phyloP scores from a whole-genome alignment of 2,329 filamentous ascomycete species.

The Anisogramma anomala region DNA sequence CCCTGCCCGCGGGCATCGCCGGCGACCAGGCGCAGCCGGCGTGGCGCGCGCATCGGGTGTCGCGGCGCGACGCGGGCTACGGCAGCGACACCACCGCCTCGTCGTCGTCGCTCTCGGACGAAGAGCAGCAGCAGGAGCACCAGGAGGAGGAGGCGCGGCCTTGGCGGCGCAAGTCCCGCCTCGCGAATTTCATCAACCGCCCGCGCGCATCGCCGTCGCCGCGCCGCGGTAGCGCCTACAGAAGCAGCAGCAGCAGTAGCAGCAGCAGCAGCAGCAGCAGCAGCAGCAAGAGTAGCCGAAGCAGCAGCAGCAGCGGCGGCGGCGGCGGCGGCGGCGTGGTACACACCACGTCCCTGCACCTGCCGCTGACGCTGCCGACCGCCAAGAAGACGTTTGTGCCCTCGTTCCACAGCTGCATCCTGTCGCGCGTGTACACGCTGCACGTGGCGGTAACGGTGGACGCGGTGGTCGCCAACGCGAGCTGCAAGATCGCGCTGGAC shows the following conservation, averaged over 20 bases:
- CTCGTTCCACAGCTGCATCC: conserved; percentile 47
- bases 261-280: conserved; percentile 13
- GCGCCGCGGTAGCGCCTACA: too few relatives aligned
- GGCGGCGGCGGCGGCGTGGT: conserved; percentile 22
- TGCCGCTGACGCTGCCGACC: conserved; percentile 38
- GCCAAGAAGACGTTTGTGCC: conserved; percentile 40
- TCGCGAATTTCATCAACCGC: too few relatives aligned
- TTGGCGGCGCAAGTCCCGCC: conserved; percentile 16
- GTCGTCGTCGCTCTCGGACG: too few relatives aligned
- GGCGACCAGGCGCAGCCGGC: conserved; percentile 22
- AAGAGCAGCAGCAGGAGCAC: conserved; percentile 11
- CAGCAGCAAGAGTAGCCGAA: not conserved
- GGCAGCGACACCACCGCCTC: conserved; percentile 31
- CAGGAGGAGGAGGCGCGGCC: not conserved
- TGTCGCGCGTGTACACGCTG: conserved; percentile 43
- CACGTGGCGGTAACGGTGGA: conserved; percentile 31
- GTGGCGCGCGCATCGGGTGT: conserved; percentile 30
- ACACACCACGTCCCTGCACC: conserved; percentile 31
- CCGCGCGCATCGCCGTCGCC: conserved; percentile 5
- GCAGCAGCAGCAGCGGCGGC: not conserved
- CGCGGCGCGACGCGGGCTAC: conserved; percentile 43
- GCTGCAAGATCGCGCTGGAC: conserved; percentile 31
- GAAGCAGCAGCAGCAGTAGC: too few relatives aligned
- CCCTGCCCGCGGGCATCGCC: conserved; percentile 26
- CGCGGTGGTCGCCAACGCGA: conserved; percentile 23